Percentiles rank a stretch among this genome's conserved stretches.
Evolutionary conservation across 192 early-diverging fungal genomes (phyloP).

Genomic region (Entrophospora sp.): DNA sequence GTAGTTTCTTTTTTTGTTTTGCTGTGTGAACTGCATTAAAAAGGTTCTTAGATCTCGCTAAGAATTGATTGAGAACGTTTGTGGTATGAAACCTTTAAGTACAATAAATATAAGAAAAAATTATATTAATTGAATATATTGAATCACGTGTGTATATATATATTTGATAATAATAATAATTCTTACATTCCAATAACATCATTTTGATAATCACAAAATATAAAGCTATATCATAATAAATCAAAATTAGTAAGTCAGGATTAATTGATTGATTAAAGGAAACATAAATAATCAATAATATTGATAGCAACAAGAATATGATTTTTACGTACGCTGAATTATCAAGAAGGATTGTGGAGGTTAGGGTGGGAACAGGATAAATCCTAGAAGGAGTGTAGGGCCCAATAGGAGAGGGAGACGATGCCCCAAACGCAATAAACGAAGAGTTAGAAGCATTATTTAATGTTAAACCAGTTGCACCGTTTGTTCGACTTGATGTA

Average conservation of each 20-base stretch:
- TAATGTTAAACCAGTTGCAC: background rate
- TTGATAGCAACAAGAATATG: background rate
- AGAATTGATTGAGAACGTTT: slow-evolving; percentile 4
- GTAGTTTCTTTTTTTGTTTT: slow-evolving; percentile 11
- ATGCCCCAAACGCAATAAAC: background rate
- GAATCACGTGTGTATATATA: background rate
- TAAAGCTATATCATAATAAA: slow-evolving; percentile 8
- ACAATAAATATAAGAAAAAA: background rate
- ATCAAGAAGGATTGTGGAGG: background rate
- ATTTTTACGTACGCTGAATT: slow-evolving; percentile 8
- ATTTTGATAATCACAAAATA: slow-evolving; percentile 22
- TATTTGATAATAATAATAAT: background rate
- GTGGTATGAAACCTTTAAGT: slow-evolving; percentile 6
- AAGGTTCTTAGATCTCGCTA: background rate
- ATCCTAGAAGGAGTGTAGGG: slow-evolving; percentile 15
- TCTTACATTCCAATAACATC: slow-evolving; percentile 19
- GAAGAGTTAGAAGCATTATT: background rate
- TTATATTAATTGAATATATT: background rate
- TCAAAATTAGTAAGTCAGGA: too few relatives aligned
- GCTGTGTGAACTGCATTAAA: slow-evolving; percentile 13
- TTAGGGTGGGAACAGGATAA: background rate
- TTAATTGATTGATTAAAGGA: too few relatives aligned
- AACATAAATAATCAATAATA: background rate
- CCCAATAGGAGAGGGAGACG: background rate
- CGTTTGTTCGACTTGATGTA: background rate